These are phyloP conservation scores for Fragaria nilgerrensis DNA, from an alignment of 306 rosid species.

Conservation along the genomic window DNA sequence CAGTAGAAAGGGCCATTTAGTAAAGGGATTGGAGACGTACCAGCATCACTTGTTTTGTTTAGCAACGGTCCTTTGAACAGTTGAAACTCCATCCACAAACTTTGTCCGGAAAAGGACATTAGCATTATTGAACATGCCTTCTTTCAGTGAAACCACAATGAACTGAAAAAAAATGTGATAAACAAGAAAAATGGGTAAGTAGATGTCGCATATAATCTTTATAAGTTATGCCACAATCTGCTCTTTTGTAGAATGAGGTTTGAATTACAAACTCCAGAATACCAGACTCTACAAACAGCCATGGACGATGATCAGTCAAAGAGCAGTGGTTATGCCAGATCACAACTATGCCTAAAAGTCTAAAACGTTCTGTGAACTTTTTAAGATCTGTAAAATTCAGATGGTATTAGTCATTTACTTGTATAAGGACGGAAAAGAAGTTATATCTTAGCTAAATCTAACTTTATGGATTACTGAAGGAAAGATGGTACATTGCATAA, in stretches of 20 bases:
- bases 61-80: no score
- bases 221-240: neutral
- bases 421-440: neutral
- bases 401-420: neutral
- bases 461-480: neutral
- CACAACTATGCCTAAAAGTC: neutral
- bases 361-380: neutral
- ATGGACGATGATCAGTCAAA: neutral
- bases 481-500: neutral
- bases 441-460: neutral
- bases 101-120: no score
- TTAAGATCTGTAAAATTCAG: neutral
- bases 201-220: neutral
- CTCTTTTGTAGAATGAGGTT: neutral
- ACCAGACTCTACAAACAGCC: neutral
- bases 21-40: no score
- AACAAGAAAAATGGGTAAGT: no score
- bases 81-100: no score
- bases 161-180: conserved; percentile 47
- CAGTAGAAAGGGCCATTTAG: neutral
- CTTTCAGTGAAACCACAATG: no score
- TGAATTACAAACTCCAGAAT: neutral
- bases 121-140: no score
- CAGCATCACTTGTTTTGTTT: no score
- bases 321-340: neutral